These are phyloP conservation scores for Sisymbrium irio DNA, from an alignment of 345 rosid genomes.

Conservation along the genomic window DNA sequence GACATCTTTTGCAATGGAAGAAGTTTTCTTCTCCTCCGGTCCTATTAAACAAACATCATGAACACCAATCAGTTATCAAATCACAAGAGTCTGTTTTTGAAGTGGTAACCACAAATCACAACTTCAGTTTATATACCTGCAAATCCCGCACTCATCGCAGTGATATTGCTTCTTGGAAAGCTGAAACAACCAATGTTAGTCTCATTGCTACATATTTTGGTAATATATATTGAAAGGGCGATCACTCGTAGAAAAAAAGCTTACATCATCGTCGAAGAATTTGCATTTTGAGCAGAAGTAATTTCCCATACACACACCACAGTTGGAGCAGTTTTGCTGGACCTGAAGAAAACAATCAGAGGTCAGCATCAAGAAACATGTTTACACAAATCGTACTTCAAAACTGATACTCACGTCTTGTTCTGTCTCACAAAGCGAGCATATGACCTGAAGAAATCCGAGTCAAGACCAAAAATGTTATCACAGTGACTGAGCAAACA, in stretches of 20 bases:
- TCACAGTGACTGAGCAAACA: neutral
- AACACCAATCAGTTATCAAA: neutral
- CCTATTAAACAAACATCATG: constrained; percentile 33
- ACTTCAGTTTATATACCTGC: constrained; percentile 37
- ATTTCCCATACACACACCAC: constrained; percentile 77
- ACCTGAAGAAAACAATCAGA: constrained; percentile 38
- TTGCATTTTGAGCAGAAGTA: constrained; percentile 71
- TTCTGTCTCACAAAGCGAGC: constrained; percentile 66
- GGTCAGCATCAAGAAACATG: neutral
- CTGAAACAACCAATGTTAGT: constrained; percentile 33
- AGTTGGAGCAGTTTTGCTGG: constrained; percentile 50
- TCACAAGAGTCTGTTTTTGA: neutral
- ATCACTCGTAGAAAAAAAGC: constrained; percentile 1
- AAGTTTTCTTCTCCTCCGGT: constrained; percentile 57
- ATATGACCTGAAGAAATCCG: constrained; percentile 50
- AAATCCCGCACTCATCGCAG: constrained; percentile 60
- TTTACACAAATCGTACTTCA: neutral
- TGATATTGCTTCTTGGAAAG: constrained; percentile 56
- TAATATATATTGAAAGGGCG: neutral
- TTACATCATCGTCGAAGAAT: constrained; percentile 72
- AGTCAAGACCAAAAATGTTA: neutral
- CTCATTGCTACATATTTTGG: neutral
- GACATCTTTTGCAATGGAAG: constrained; percentile 57
- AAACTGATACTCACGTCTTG: constrained; percentile 57
- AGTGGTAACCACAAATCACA: neutral